Evolutionary conservation across 257 asterid species (phyloP).

Genomic region (Plectranthus barbatus): DNA sequence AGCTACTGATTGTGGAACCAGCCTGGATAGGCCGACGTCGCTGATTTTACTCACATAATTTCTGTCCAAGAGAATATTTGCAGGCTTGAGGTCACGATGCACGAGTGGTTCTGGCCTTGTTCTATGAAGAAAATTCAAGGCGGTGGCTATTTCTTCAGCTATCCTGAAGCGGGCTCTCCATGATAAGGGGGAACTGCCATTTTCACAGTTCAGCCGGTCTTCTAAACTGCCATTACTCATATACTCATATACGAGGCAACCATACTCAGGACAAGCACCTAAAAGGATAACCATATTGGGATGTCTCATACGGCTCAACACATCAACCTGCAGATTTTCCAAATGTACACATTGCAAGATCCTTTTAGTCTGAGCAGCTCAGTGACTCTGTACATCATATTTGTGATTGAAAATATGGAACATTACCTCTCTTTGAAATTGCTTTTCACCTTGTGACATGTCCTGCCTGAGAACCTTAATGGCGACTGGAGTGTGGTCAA

Average conservation of each 20-base stretch:
- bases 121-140: constrained; percentile 79
- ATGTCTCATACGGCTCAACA: constrained; percentile 74
- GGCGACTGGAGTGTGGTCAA: constrained; percentile 83
- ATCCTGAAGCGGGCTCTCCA: constrained; percentile 68
- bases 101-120: constrained; percentile 85
- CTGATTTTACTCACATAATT: constrained; percentile 78
- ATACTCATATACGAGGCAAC: constrained; percentile 89
- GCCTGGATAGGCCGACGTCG: constrained; percentile 80
- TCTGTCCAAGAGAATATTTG: constrained; percentile 69
- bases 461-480: constrained; percentile 78
- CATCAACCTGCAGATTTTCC: constrained; percentile 52
- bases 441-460: constrained; percentile 72
- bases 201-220: constrained; percentile 55
- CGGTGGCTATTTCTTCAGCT: constrained; percentile 84
- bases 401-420: not conserved
- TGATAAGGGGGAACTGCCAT: constrained; percentile 45
- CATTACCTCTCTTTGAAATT: constrained; percentile 77
- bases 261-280: constrained; percentile 93
- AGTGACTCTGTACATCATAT: not conserved
- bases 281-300: constrained; percentile 90
- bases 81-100: constrained; percentile 95
- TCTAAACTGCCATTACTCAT: constrained; percentile 86
- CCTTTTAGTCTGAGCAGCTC: not conserved
- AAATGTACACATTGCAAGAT: too few species aligned
- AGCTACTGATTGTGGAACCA: constrained; percentile 59